Percentiles rank a stretch among this genome's conserved stretches.
Conservation (phyloP, 1,284 basidiomycete species). For the Apiotrichum gracile region DNA sequence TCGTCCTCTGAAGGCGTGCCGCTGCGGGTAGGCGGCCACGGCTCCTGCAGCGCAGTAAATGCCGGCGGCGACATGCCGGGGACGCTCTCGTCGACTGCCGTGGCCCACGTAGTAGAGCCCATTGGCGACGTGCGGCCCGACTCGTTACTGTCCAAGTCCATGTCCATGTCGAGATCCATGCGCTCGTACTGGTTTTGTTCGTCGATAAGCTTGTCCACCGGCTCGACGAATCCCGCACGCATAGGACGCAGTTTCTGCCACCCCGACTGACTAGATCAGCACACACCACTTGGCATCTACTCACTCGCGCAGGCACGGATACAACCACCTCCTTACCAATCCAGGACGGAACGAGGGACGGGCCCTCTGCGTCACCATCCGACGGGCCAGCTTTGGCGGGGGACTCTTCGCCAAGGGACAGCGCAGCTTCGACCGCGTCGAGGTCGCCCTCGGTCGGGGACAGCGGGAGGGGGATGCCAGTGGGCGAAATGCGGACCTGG, state of each 20-base stretch:
- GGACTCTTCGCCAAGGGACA: neutral
- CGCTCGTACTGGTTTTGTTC: neutral
- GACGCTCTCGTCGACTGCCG: conserved; percentile 2
- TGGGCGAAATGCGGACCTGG: neutral
- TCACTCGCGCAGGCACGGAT: conserved; percentile 2
- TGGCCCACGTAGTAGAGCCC: conserved; percentile 3
- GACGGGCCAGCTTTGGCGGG: neutral
- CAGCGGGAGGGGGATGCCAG: conserved; percentile 8
- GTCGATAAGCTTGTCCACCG: neutral
- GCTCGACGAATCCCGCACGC: neutral
- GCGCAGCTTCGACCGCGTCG: conserved; percentile 1
- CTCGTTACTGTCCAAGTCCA: neutral
- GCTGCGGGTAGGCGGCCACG: conserved; percentile 6
- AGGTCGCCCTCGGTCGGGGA: conserved; percentile 10
- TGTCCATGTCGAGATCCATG: neutral
- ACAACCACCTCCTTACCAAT: conserved; percentile 5
- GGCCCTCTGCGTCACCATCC: neutral
- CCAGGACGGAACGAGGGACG: conserved; percentile 4
- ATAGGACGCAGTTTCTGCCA: conserved; percentile 1
- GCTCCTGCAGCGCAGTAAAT: conserved; percentile 4
- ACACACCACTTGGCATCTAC: neutral
- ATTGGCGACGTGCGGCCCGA: neutral
- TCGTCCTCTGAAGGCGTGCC: conserved; percentile 1
- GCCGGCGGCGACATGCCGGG: conserved; percentile 1
- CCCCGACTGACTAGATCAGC: neutral